Evolutionary conservation across 768 basidiomycete species (phyloP).

Genomic region (Termitomyces sp.): DNA sequence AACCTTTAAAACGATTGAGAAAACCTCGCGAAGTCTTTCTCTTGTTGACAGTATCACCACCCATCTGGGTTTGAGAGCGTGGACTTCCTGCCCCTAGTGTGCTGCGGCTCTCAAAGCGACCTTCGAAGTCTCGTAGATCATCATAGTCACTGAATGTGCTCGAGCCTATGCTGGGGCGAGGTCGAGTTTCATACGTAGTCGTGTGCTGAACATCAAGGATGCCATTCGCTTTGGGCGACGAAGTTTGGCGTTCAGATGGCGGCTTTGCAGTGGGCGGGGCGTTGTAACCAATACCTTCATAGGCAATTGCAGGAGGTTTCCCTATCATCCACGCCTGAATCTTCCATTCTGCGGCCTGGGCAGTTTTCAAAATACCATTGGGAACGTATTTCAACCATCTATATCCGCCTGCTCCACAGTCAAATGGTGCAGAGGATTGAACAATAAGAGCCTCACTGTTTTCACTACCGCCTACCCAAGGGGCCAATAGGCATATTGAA

Average conservation of each 20-base stretch:
- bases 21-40: conserved; percentile 70
- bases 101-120: conserved; percentile 79
- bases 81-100: conserved; percentile 53
- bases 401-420: conserved; percentile 61
- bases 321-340: conserved; percentile 97
- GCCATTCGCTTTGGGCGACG: conserved; percentile 29
- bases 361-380: conserved; percentile 87
- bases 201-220: conserved; percentile 33
- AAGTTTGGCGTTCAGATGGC: conserved; percentile 17
- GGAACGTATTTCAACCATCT: conserved; percentile 98
- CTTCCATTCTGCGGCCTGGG: conserved; percentile 97
- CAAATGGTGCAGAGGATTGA: conserved; percentile 9
- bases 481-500: conserved; percentile 85
- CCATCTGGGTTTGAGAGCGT: conserved; percentile 19
- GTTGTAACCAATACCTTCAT: conserved; percentile 84
- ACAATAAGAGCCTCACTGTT: conserved; percentile 55
- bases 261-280: conserved; percentile 34
- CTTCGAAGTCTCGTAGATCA: conserved; percentile 83
- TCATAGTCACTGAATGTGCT: conserved; percentile 84
- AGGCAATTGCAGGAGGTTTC: conserved; percentile 84
- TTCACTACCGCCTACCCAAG: conserved; percentile 94
- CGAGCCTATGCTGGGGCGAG: conserved; percentile 71
- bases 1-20: conserved; percentile 58
- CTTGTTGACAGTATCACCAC: conserved; percentile 38
- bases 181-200: conserved; percentile 35